A percentile compares a stretch with the other conserved stretches of the same genome.
phyloP scores from a whole-genome alignment of 148 eudicot genomes.

The Persicaria tinctoria region DNA sequence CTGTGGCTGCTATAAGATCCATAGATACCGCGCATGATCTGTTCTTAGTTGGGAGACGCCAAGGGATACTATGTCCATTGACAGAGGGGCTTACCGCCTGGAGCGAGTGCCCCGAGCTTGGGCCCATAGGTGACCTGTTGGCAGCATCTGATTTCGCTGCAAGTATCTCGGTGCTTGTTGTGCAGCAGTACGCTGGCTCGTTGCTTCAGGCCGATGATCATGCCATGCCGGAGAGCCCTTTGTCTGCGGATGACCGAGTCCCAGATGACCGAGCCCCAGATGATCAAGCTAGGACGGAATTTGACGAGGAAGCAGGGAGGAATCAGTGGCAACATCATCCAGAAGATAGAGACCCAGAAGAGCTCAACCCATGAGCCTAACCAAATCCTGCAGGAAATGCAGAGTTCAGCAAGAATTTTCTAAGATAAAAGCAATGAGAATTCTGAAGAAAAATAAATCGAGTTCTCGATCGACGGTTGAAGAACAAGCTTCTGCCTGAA shows the following conservation, averaged over 20 bases:
- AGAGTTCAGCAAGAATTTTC: not conserved
- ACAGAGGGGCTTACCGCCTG: constrained; percentile 91
- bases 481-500: no score
- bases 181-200: constrained; percentile 55
- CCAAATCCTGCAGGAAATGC: not conserved
- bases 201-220: constrained; percentile 27
- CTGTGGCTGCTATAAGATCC: constrained; percentile 60
- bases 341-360: not conserved
- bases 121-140: constrained; percentile 75
- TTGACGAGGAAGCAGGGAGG: not conserved
- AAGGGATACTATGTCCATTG: constrained; percentile 58
- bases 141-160: constrained; percentile 78
- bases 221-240: constrained; percentile 40
- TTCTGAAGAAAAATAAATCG: no score
- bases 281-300: not conserved
- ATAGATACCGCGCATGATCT: constrained; percentile 53
- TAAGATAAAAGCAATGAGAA: no score
- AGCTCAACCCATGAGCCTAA: not conserved
- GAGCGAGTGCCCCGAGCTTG: constrained; percentile 96
- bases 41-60: constrained; percentile 76
- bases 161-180: constrained; percentile 53
- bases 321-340: not conserved
- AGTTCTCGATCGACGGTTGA: no score
- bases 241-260: no score
- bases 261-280: not conserved